Conservation (phyloP, 2,329 filamentous ascomycete species). For the Fusarium paranaense region DNA sequence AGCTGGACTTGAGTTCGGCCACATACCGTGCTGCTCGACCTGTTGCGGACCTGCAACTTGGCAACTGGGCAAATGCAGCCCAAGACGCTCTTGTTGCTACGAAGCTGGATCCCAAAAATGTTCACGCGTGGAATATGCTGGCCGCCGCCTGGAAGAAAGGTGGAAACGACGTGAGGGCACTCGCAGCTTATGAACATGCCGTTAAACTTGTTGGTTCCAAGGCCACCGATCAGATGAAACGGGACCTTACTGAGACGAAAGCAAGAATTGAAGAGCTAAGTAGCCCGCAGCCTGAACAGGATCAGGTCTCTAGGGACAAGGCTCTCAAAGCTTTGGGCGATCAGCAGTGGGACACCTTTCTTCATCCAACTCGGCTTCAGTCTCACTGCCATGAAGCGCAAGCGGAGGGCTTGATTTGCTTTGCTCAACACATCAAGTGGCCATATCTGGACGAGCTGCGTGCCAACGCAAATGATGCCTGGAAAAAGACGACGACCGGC, state of each 20-base stretch:
- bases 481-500: background rate
- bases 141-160: background rate
- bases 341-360: conserved; percentile 4
- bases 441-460: conserved; percentile 9
- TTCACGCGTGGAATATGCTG: conserved; percentile 1
- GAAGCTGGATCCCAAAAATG: background rate
- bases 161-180: background rate
- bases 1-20: conserved; percentile 1
- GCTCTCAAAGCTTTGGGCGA: background rate
- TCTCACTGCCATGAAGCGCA: conserved; percentile 12
- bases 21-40: background rate
- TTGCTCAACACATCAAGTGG: conserved; percentile 17
- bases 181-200: conserved; percentile 1
- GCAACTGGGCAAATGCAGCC: background rate
- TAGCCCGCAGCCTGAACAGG: background rate
- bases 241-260: background rate
- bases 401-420: conserved; percentile 8
- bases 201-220: background rate
- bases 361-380: background rate
- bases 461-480: background rate
- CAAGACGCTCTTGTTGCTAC: conserved; percentile 1
- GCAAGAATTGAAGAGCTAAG: background rate
- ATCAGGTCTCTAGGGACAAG: background rate
- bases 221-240: background rate
- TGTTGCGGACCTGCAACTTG: background rate